Evolutionary conservation across 116 monocot genomes (phyloP), one percentile per base, ranked within the genome.

Genomic region (Zostera marina): DNA sequence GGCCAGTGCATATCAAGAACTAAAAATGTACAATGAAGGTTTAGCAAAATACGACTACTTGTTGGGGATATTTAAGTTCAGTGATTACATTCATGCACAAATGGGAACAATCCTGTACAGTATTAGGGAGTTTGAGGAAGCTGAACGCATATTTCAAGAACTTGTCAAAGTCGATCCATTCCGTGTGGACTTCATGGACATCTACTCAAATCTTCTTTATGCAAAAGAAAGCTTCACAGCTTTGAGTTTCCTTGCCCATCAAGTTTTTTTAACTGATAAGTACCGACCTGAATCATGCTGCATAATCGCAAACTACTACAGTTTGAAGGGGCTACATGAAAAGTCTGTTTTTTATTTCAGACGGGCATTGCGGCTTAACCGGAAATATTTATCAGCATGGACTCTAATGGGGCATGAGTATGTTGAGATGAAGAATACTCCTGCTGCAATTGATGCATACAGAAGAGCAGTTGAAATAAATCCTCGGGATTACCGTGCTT

Each of bases 341-440:
- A 96, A 96, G 62, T 80, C 96, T 48, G 89, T 96, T 66, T 15
- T 96, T 42, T 96, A 89, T 63, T 96, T 96, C 58, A 73, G 76
- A 64, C 80, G 92, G 25, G 87, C 93, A 52, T 66, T 93, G 49
- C 87, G 80, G 56, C 80, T 89, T 42, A 85, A 89, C 44, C 61
- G 82, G 56, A 96, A 85, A 60, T 96, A 96, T 48, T 54, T 96
- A 22, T 77, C 85, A 10, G 82, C 94, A 42, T 96, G 92, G 93
- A 87, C 88, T 4, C 66, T 93, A 3, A 93, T 93, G 93, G 93
- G 93, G 32, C 93, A 93, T 66, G 87, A 93, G 63, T 93, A 77
- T 73, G 96, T 96, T 43, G 96, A 96, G 52, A 89, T 96, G 89
- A 96, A 96, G 75, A 96, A 96, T 69, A 89, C 89, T 24, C 96